These are phyloP conservation scores for Gossypium longicalyx DNA, from an alignment of 345 rosid species.

Conservation along the genomic window DNA sequence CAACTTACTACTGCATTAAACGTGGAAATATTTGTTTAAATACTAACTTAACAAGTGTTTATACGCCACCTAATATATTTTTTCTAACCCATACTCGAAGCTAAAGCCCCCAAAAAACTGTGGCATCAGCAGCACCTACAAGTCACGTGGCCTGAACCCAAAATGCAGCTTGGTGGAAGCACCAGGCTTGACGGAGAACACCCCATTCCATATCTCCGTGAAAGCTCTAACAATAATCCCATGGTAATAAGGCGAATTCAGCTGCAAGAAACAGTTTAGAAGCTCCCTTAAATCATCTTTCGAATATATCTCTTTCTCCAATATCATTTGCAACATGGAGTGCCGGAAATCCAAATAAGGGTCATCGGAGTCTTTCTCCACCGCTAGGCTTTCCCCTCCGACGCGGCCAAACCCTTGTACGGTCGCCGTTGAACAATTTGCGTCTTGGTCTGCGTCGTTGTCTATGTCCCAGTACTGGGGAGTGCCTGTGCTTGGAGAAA, in stretches of 20 bases:
- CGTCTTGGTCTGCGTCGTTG: conserved; percentile 15
- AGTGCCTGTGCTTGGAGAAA: conserved; percentile 33
- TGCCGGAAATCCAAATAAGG: conserved; percentile 85
- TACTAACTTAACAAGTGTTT: neutral
- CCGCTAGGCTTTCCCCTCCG: conserved; percentile 67
- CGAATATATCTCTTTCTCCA: conserved; percentile 81
- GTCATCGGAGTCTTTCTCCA: conserved; percentile 93
- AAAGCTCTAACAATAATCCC: conserved; percentile 81
- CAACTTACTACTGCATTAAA: neutral
- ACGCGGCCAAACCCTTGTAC: conserved; percentile 51
- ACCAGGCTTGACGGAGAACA: conserved; percentile 42
- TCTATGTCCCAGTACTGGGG: conserved; percentile 23
- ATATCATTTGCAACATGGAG: conserved; percentile 94
- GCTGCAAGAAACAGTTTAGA: conserved; percentile 74
- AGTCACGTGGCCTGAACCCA: conserved; percentile 27
- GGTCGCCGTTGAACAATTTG: conserved; percentile 17
- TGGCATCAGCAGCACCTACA: conserved; percentile 3
- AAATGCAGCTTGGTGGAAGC: conserved; percentile 9
- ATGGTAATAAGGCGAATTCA: conserved; percentile 73
- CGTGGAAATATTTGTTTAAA: conserved; percentile 1
- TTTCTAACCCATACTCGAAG: neutral
- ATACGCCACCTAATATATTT: neutral
- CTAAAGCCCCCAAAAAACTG: neutral
- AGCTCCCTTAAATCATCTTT: conserved; percentile 79
- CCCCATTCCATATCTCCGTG: conserved; percentile 93